Conservation (phyloP, 2,329 filamentous ascomycete genomes). For the Aureobasidium zeae region DNA sequence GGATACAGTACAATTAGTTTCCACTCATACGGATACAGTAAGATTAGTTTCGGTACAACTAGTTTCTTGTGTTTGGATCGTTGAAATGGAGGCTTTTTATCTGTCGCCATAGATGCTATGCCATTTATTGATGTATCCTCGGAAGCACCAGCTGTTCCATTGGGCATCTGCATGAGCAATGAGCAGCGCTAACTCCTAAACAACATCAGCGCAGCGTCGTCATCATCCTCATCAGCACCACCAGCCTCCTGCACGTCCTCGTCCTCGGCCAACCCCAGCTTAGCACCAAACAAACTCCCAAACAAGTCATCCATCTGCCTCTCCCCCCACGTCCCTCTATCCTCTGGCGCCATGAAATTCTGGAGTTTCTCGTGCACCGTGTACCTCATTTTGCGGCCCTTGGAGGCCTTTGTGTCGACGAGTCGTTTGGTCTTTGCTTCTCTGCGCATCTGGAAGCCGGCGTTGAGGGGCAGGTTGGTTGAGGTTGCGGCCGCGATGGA, state of each 20-base stretch:
- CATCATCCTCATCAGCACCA: slow-evolving; percentile 21
- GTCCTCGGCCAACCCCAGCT: slow-evolving; percentile 36
- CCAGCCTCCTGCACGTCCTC: slow-evolving; percentile 29
- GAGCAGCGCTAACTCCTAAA: slow-evolving; percentile 24
- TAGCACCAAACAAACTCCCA: slow-evolving; percentile 41
- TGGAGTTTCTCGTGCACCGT: slow-evolving; percentile 94
- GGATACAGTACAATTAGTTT: too few species aligned
- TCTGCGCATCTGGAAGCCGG: slow-evolving; percentile 42
- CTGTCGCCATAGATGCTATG: too few species aligned
- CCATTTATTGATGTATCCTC: too few species aligned
- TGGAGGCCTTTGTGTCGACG: slow-evolving; percentile 89
- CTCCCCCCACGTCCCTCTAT: slow-evolving; percentile 69
- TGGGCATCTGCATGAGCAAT: too few species aligned
- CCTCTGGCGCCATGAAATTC: slow-evolving; percentile 94
- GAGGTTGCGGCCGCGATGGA: slow-evolving; percentile 30
- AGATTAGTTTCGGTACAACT: too few species aligned
- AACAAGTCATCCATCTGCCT: slow-evolving; percentile 61
- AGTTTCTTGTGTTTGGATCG: too few species aligned
- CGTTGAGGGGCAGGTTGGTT: slow-evolving; percentile 29
- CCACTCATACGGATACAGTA: too few species aligned
- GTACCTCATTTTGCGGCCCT: slow-evolving; percentile 87
- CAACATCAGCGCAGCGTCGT: slow-evolving; percentile 26
- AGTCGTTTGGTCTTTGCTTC: slow-evolving; percentile 76
- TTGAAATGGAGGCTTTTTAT: too few species aligned
- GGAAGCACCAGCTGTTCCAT: too few species aligned